Percentiles rank a stretch among this genome's conserved stretches.
These are phyloP conservation scores for Phanerochaete carnosa DNA, from an alignment of 768 basidiomycete genomes.

Conservation along the genomic window DNA sequence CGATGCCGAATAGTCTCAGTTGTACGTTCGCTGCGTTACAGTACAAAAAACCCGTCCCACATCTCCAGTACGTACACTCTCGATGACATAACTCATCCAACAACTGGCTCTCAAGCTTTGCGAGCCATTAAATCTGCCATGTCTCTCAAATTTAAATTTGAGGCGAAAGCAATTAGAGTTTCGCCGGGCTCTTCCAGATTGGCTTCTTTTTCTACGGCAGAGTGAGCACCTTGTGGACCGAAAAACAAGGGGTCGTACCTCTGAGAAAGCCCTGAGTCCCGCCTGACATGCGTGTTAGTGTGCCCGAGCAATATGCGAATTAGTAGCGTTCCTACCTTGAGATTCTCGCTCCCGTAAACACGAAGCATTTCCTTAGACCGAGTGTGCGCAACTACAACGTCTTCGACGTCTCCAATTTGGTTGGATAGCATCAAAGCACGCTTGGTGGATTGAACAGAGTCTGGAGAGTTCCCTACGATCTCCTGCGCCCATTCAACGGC, in stretches of 20 bases:
- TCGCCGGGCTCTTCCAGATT: slow-evolving; percentile 54
- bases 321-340: slow-evolving; percentile 47
- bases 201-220: slow-evolving; percentile 43
- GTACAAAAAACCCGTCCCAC: no score
- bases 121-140: no score
- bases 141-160: no score
- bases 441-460: slow-evolving; percentile 76
- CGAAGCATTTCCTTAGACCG: slow-evolving; percentile 46
- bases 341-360: slow-evolving; percentile 60
- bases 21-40: no score
- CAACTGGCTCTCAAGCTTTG: no score
- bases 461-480: slow-evolving; percentile 68
- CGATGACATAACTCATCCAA: no score
- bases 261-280: slow-evolving; percentile 64
- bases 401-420: slow-evolving; percentile 49
- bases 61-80: no score
- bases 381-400: slow-evolving; percentile 44
- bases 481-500: slow-evolving; percentile 61
- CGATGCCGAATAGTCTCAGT: no score
- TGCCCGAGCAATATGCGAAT: neutral
- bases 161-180: slow-evolving; percentile 43
- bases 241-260: slow-evolving; percentile 39
- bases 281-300: slow-evolving; percentile 38
- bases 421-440: slow-evolving; percentile 54
- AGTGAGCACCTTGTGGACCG: neutral